Percentiles rank a stretch among this genome's conserved stretches.
Conservation (phyloP, 1,284 basidiomycete species). For the Tilletia indica region DNA sequence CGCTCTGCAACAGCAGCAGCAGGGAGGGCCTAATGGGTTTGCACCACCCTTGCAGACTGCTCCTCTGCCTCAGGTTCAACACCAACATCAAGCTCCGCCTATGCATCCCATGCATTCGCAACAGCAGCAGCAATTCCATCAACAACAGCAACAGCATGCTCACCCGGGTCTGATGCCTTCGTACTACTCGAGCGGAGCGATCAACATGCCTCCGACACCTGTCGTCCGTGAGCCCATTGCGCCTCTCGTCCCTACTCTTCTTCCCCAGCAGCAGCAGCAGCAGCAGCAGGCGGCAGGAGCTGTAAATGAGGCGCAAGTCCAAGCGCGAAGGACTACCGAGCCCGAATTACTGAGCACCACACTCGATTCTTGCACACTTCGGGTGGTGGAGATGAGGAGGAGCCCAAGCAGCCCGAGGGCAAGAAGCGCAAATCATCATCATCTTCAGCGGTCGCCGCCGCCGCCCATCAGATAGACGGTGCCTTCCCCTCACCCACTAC, state of each 20-base stretch:
- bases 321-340: constrained; percentile 18
- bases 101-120: constrained; percentile 6
- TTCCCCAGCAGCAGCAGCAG: background rate
- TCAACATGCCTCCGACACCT: background rate
- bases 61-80: background rate
- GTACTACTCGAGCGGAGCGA: constrained; percentile 5
- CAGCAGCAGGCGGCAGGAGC: background rate
- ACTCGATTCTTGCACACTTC: background rate
- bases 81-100: background rate
- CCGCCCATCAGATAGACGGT: too few relatives aligned
- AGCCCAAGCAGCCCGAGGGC: too few relatives aligned
- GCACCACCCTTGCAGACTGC: background rate
- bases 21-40: background rate
- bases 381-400: too few relatives aligned
- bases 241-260: too few relatives aligned
- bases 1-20: background rate
- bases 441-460: too few relatives aligned
- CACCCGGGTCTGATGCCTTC: background rate
- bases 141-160: background rate
- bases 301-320: background rate
- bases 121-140: background rate
- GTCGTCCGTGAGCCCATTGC: background rate
- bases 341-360: constrained; percentile 28
- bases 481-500: too few relatives aligned
- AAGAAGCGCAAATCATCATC: too few relatives aligned